A percentile compares a stretch with the other conserved stretches of the same genome.
Evolutionary conservation across 345 rosid species (phyloP).

Genomic region (Draba incana): DNA sequence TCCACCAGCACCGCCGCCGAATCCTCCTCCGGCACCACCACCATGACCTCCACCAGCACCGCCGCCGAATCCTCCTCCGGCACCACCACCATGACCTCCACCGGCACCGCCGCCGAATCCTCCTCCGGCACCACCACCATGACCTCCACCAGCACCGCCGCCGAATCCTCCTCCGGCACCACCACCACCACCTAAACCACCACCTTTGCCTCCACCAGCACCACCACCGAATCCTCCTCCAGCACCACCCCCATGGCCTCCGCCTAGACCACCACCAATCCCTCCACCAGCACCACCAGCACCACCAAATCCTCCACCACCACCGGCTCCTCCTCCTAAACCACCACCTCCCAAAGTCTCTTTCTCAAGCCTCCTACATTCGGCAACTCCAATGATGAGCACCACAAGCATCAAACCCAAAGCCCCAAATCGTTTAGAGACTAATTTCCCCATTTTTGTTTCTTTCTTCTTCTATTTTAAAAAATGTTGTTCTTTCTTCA

Average conservation of each 20-base stretch:
- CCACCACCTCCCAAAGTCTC: conserved; percentile 42
- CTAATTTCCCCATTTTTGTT: conserved; percentile 37
- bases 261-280: conserved; percentile 14
- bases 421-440: conserved; percentile 30
- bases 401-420: conserved; percentile 40
- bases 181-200: conserved; percentile 19
- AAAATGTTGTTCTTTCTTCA: conserved; percentile 32
- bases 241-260: conserved; percentile 16
- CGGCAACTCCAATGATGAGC: conserved; percentile 38
- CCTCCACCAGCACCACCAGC: conserved; percentile 40
- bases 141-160: conserved; percentile 26
- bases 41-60: conserved; percentile 31
- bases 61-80: conserved; percentile 29
- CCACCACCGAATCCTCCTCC: conserved; percentile 34
- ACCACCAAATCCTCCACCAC: conserved; percentile 40
- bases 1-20: conserved; percentile 23
- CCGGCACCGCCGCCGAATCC: conserved; percentile 35
- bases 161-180: conserved; percentile 32
- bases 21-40: conserved; percentile 32
- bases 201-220: conserved; percentile 29
- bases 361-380: conserved; percentile 45
- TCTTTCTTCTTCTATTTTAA: not conserved
- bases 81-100: conserved; percentile 25
- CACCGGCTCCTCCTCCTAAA: conserved; percentile 37
- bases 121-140: conserved; percentile 36